phyloP scores from a whole-genome alignment of 2,329 filamentous ascomycete genomes.

The Phyllosticta capitalensis region DNA sequence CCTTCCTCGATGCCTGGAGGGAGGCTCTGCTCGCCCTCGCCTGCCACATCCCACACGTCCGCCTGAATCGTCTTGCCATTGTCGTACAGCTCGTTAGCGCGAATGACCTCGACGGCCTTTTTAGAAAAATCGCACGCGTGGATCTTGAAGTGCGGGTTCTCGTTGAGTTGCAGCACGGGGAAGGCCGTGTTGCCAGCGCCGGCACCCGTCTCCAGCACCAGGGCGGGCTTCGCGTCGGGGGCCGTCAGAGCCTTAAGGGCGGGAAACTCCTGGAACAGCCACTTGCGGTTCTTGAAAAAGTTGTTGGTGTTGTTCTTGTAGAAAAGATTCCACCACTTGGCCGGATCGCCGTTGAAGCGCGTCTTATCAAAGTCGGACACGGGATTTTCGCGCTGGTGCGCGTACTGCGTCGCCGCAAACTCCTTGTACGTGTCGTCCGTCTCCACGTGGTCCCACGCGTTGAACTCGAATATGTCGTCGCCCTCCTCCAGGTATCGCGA shows the following conservation, averaged over 20 bases:
- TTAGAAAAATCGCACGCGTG: slow-evolving; percentile 96
- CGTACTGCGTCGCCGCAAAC: slow-evolving; percentile 76
- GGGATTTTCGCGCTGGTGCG: slow-evolving; percentile 72
- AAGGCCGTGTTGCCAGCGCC: slow-evolving; percentile 96
- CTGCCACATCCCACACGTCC: slow-evolving; percentile 86
- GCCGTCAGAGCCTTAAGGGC: slow-evolving; percentile 67
- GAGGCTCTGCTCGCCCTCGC: slow-evolving; percentile 44
- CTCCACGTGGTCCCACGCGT: slow-evolving; percentile 97
- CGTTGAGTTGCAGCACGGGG: slow-evolving; percentile 74
- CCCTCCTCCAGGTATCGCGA: slow-evolving; percentile 73
- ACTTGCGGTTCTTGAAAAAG: slow-evolving; percentile 98
- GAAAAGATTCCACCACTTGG: slow-evolving; percentile 96
- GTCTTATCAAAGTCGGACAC: slow-evolving; percentile 90
- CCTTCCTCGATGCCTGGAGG: slow-evolving; percentile 67
- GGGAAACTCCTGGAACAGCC: slow-evolving; percentile 93
- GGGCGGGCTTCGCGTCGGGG: slow-evolving; percentile 57
- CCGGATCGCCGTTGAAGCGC: slow-evolving; percentile 82
- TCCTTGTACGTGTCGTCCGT: slow-evolving; percentile 81
- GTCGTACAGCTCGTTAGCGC: slow-evolving; percentile 67
- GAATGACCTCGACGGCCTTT: slow-evolving; percentile 89
- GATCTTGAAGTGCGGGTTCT: slow-evolving; percentile 70
- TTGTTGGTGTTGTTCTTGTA: slow-evolving; percentile 97
- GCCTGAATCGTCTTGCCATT: slow-evolving; percentile 61
- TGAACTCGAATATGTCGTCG: slow-evolving; percentile 93
- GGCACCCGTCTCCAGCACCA: slow-evolving; percentile 82